Conservation (phyloP, 2,329 filamentous ascomycete species). For the Onygenales sp. region DNA sequence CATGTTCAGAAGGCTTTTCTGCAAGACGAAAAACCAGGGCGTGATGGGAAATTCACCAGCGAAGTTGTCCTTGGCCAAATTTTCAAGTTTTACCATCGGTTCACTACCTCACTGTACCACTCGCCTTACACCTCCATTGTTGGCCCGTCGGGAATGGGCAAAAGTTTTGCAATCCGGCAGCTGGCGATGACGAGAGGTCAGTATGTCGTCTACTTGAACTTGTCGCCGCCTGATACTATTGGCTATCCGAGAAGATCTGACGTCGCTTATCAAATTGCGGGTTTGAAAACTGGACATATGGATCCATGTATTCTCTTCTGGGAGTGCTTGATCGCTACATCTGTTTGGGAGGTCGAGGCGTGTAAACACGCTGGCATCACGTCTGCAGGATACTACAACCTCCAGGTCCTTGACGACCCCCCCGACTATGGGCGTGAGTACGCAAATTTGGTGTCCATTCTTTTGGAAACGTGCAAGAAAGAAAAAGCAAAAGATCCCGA, state of each 20-base stretch:
- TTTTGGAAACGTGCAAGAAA: too few species aligned
- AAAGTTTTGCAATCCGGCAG: conserved; percentile 7
- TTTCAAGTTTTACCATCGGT: too few species aligned
- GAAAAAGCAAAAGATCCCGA: too few species aligned
- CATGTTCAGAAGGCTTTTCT: too few species aligned
- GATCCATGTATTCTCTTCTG: too few species aligned
- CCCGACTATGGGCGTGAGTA: too few species aligned
- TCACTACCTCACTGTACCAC: too few species aligned
- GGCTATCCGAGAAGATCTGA: conserved; percentile 1
- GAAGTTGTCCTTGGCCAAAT: too few species aligned
- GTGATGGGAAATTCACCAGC: too few species aligned
- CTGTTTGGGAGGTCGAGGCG: background rate
- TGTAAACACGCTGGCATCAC: background rate
- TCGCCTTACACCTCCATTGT: conserved; percentile 10
- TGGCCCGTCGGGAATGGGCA: conserved; percentile 10
- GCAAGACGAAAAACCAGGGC: too few species aligned
- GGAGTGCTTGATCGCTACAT: too few species aligned
- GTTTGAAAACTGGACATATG: background rate
- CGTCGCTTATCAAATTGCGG: background rate
- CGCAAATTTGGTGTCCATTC: too few species aligned
- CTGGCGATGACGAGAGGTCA: conserved; percentile 2
- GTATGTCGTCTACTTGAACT: conserved; percentile 9
- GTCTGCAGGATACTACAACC: background rate
- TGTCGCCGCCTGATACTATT: background rate
- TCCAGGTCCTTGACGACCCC: background rate